Conservation (phyloP, 352 stramenopile genomes). For the Phytophthora pini region DNA sequence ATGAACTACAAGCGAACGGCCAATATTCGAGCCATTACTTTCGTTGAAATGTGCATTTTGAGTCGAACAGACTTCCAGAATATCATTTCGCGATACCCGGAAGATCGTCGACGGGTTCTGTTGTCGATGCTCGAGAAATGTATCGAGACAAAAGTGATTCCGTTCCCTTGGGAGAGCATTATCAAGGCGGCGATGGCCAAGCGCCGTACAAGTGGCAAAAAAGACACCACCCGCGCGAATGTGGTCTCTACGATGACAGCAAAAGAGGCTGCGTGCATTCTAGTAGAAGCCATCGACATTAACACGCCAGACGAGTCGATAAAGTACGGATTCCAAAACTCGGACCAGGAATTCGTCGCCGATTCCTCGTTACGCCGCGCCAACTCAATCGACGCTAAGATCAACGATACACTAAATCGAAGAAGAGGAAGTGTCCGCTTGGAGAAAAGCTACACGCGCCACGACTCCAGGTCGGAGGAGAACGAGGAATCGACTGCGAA, state of each 20-base stretch:
- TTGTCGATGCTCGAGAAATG: slow-evolving; percentile 15
- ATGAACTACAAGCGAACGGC: slow-evolving; percentile 35
- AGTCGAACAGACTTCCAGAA: slow-evolving; percentile 8
- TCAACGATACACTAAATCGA: slow-evolving; percentile 10
- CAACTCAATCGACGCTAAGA: slow-evolving; percentile 1
- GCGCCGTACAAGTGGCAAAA: not conserved
- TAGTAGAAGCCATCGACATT: slow-evolving; percentile 23
- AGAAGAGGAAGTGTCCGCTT: not conserved
- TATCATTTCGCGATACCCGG: slow-evolving; percentile 13
- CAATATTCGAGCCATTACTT: slow-evolving; percentile 27
- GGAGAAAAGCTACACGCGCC: not conserved
- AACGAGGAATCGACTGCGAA: too few species aligned
- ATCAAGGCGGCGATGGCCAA: slow-evolving; percentile 6
- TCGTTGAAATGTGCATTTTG: slow-evolving; percentile 30
- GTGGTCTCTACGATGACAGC: slow-evolving; percentile 15
- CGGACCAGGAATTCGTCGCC: slow-evolving; percentile 7
- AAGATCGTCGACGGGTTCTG: slow-evolving; percentile 20
- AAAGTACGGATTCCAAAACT: slow-evolving; percentile 27
- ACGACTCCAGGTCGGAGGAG: not conserved
- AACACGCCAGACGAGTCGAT: slow-evolving; percentile 19
- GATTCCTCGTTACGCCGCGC: not conserved
- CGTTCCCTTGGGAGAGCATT: slow-evolving; percentile 13
- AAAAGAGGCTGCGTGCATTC: slow-evolving; percentile 5
- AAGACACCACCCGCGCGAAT: not conserved
- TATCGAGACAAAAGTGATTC: slow-evolving; percentile 23